These are phyloP conservation scores for Clarireedia monteithiana DNA, from an alignment of 2,329 filamentous ascomycete genomes.

Conservation along the genomic window DNA sequence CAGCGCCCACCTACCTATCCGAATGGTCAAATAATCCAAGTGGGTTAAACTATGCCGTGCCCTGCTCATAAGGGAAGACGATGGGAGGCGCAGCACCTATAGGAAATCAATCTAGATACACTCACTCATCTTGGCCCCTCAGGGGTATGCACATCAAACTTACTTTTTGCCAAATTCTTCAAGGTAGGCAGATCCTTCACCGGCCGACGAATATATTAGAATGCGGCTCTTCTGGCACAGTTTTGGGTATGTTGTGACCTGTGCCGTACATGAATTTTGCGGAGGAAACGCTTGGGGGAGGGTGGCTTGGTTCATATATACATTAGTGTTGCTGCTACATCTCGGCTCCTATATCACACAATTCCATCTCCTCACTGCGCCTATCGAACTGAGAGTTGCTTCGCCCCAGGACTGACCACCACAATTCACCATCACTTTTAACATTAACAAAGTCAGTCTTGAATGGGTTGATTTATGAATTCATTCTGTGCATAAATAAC, in stretches of 20 bases:
- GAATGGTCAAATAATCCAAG: neutral
- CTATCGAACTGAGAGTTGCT: neutral
- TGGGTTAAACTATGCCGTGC: neutral
- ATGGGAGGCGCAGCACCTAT: neutral
- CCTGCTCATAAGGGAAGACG: neutral
- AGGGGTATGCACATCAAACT: slow-evolving; percentile 3
- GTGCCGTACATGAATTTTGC: slow-evolving; percentile 2
- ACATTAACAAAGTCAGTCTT: neutral
- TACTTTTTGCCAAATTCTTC: neutral
- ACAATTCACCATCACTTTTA: neutral
- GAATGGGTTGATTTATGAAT: neutral
- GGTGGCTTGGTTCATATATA: neutral
- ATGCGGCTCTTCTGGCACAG: neutral
- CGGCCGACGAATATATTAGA: neutral
- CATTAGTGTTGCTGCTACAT: neutral
- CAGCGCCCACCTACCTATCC: neutral
- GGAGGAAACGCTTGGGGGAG: neutral
- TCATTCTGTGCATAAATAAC: neutral
- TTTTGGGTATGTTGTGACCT: neutral
- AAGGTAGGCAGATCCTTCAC: slow-evolving; percentile 2
- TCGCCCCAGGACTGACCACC: neutral
- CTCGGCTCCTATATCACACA: neutral
- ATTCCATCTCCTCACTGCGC: neutral
- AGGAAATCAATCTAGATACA: neutral
- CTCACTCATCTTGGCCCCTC: neutral